Base-by-base conservation (phyloP, 2,329 filamentous ascomycete species). In the Ophiostoma perfectum region DNA sequence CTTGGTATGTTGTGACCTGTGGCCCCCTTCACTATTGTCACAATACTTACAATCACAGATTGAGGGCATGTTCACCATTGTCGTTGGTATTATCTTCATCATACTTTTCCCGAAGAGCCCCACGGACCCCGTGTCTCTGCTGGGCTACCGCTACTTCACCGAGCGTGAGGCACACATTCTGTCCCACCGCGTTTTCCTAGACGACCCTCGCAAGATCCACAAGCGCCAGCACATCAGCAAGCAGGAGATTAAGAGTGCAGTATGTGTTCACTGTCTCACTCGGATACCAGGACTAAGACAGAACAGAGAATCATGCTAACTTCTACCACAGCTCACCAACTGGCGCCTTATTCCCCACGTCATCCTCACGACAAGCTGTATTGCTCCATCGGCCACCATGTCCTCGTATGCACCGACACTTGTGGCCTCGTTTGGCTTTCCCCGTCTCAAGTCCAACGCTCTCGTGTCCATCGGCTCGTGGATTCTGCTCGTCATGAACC, bases 391-490 rank as follows among this genome's bases (percentile, higher is more conserved):
- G 0, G 71, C 72, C 0, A 72, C 75, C 2, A 68, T 78, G 66
- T 70, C 70, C 36, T 72, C 75, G 0, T 78, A 78, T 55, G 75
- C 75, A 0, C 77, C 77, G 1, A 73, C 74, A 6, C 71, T 79
- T 5, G 77, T 79, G 3, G 72, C 69, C 12, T 75, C 75, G 0
- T 78, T 78, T 65, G 78, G 78, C 0, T 80, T 75, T 62, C 75
- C 74, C 64, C 70, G 74, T 16, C 74, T 80, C n/a, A 72, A 73
- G 66, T 74, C 76, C 16, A 77, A 78, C 60, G 76, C 76, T 39
- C 75, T 80, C 70, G 72, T 75, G 1, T 77, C 77, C 0, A 76
- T 80, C 27, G 78, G 78, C 5, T 70, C 72, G 0, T 79, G 78
- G 78, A 70, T 75, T 6, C 63, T 78, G 18, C 68, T 79, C 1